phyloP scores from a whole-genome alignment of 2,329 filamentous ascomycete genomes.

The Penicillium sp. region DNA sequence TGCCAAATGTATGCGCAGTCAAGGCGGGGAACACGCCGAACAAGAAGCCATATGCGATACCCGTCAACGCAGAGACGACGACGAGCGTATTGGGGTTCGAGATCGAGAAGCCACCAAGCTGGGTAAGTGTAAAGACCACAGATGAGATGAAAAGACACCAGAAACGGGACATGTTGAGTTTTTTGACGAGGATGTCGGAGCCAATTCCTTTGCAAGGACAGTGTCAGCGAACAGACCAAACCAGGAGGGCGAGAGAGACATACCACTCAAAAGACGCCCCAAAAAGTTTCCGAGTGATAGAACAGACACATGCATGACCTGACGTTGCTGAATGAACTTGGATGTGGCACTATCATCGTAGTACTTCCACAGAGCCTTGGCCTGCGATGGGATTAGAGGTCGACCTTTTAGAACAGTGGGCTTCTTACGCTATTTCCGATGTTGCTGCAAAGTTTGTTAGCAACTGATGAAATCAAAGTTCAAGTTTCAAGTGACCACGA shows the following conservation, averaged over 20 bases:
- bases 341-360: conserved; percentile 68
- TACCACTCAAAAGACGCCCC: conserved; percentile 68
- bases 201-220: conserved; percentile 51
- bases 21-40: conserved; percentile 93
- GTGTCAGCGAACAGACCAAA: conserved; percentile 69
- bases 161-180: conserved; percentile 70
- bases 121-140: conserved; percentile 69
- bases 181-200: conserved; percentile 82
- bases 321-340: conserved; percentile 70
- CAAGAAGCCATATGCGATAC: conserved; percentile 83
- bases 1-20: conserved; percentile 82
- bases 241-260: no score
- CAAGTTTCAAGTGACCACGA: no score
- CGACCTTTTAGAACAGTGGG: no score
- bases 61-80: conserved; percentile 74
- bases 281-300: conserved; percentile 83
- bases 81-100: conserved; percentile 70
- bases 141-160: conserved; percentile 85
- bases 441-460: conserved; percentile 46
- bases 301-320: conserved; percentile 89
- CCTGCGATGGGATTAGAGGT: no score
- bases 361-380: conserved; percentile 78
- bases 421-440: conserved; percentile 69
- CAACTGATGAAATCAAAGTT: no score
- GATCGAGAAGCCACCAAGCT: conserved; percentile 68